phyloP scores from a whole-genome alignment of 352 stramenopile genomes.

The Phytophthora aleatoria region DNA sequence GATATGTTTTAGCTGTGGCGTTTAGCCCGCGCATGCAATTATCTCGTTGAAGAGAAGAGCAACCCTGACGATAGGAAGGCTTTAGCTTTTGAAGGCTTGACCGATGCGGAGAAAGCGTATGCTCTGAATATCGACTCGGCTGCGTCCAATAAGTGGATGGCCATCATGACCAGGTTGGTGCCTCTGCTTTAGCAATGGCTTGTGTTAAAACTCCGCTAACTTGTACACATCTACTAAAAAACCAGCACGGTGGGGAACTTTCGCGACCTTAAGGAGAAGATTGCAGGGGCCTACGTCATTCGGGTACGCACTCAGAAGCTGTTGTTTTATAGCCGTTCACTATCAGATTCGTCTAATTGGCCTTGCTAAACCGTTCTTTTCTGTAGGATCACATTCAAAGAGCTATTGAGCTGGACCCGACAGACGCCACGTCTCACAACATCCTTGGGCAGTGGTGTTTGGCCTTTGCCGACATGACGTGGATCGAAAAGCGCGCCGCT shows the following conservation, averaged over 20 bases:
- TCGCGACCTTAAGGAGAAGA: conserved; percentile 68
- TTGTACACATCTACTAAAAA: neutral
- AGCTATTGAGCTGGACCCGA: conserved; percentile 75
- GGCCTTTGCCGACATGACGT: conserved; percentile 79
- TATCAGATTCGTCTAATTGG: neutral
- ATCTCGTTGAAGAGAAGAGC: conserved; percentile 52
- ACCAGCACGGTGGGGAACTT: conserved; percentile 63
- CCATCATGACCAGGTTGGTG: conserved; percentile 61
- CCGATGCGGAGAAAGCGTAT: conserved; percentile 59
- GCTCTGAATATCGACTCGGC: conserved; percentile 48
- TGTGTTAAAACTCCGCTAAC: conserved; percentile 5
- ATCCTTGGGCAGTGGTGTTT: conserved; percentile 81
- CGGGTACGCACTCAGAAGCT: conserved; percentile 31
- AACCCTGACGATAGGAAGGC: conserved; percentile 57
- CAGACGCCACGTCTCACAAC: conserved; percentile 64
- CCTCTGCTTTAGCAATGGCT: neutral
- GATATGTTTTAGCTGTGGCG: conserved; percentile 54
- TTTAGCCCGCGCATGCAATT: conserved; percentile 64
- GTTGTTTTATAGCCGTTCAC: neutral
- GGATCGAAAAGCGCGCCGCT: conserved; percentile 74
- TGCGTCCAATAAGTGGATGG: conserved; percentile 78
- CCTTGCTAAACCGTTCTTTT: conserved; percentile 1
- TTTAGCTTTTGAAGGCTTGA: conserved; percentile 58
- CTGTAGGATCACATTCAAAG: conserved; percentile 61
- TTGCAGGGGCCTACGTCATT: conserved; percentile 70